phyloP scores from a whole-genome alignment of 306 rosid genomes.

The Echinosophora koreensis region DNA sequence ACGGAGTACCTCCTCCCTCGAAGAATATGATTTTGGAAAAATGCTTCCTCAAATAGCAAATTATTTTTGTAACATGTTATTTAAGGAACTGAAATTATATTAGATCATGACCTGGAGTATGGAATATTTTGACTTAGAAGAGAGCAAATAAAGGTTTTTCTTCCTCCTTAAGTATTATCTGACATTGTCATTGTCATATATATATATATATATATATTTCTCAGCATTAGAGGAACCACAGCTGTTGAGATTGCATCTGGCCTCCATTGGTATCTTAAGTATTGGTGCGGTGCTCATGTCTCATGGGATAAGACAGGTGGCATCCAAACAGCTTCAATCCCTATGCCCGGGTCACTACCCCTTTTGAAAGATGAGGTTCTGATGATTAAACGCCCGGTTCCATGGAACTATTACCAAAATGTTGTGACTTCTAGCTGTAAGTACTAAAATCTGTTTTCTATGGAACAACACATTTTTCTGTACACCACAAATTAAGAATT shows the following conservation, averaged over 20 bases:
- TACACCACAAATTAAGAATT: slow-evolving; percentile 14
- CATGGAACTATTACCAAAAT: slow-evolving; percentile 96
- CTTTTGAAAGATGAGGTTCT: slow-evolving; percentile 64
- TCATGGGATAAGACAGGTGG: slow-evolving; percentile 99
- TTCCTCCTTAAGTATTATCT: slow-evolving; percentile 15
- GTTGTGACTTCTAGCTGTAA: slow-evolving; percentile 97
- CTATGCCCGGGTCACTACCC: slow-evolving; percentile 84
- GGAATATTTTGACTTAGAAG: neutral
- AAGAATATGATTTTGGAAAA: slow-evolving; percentile 14
- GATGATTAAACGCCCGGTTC: slow-evolving; percentile 79
- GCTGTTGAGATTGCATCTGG: slow-evolving; percentile 91
- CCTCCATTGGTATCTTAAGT: slow-evolving; percentile 94
- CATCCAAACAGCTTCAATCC: slow-evolving; percentile 77
- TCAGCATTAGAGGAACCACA: slow-evolving; percentile 83
- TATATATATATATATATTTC: slow-evolving; percentile 42
- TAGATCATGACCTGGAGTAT: neutral
- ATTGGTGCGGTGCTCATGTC: slow-evolving; percentile 89
- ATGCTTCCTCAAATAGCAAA: neutral
- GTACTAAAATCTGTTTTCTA: slow-evolving; percentile 48
- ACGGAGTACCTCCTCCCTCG: neutral
- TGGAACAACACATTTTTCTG: slow-evolving; percentile 9
- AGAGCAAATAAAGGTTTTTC: neutral
- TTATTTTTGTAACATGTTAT: neutral
- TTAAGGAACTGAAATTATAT: neutral
- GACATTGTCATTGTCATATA: slow-evolving; percentile 40